Base-by-base conservation (phyloP, 192 early-diverging fungal genomes). In the Umbelopsis sp. region DNA sequence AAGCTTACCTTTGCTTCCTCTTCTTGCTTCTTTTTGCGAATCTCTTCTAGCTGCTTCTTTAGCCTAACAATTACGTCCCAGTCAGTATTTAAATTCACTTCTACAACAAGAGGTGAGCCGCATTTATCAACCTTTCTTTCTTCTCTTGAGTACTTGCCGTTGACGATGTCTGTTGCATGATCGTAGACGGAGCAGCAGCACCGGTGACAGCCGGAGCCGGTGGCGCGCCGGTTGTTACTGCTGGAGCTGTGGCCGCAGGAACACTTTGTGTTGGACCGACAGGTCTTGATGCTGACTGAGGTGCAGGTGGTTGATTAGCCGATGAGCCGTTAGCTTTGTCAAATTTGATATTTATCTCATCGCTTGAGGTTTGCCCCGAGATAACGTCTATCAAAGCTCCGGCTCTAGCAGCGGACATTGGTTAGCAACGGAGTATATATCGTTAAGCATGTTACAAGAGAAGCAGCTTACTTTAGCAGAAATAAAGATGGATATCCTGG, bases 1-100 rank as follows among this genome's bases (percentile, higher is more conserved):
- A 68, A 46, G 64, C 16, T 15, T 74, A 74, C 73, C 65, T 69
- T 44, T 68, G 68, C 53, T 49, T 74, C 67, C 18, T 22, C 55
- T 64, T 74, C 55, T 9, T 27, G 53, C 4, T 49, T 35, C 30
- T 53, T 53, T 46, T 44, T 30, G 13, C 65, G 64, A n/a, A 51
- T 66, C 37, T 67, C 23, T 52, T 66, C 71, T 8, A 73, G 21
- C 23, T 73, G 15, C 41, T 67, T 47, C 22, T 55, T 66, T 21
- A 73, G 30, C 16, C 70, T 71, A 66, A 16, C 7, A 15, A 1
- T 11, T 44, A 61, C 58, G 2, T 3, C 13, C 18, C 22, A 23
- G 2, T 58, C 11, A 25, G 30, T 20, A 61, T 47, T n/a, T 49
- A 9, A 71, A 5, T 3, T 16, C 41, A 10, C n/a, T 13, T 46